Percentiles rank a stretch among this genome's conserved stretches.
Evolutionary conservation across 2,329 filamentous ascomycete species (phyloP).

Genomic region (Sclerotinia borealis): DNA sequence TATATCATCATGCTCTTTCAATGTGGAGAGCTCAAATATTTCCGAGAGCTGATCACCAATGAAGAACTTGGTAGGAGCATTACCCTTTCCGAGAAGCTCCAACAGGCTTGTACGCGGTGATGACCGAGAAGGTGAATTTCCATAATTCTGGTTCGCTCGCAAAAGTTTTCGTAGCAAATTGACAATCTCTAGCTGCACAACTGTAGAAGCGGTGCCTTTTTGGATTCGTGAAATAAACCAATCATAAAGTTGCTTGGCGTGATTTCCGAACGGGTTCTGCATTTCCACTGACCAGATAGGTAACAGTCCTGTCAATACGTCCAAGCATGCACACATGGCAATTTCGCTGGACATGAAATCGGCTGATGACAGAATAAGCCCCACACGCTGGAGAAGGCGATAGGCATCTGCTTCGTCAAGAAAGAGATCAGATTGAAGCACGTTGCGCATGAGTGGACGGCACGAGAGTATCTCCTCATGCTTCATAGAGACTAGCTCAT

Average conservation of each 20-base stretch:
- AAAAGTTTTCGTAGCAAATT: constrained; percentile 66
- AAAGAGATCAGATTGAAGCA: constrained; percentile 50
- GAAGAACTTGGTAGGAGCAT: constrained; percentile 68
- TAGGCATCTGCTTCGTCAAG: constrained; percentile 42
- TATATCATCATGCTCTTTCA: constrained; percentile 76
- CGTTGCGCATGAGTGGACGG: constrained; percentile 43
- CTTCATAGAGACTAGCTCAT: constrained; percentile 43
- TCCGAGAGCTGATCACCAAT: constrained; percentile 63
- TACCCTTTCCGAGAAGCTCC: constrained; percentile 59
- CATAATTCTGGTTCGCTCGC: constrained; percentile 61
- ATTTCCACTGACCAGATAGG: constrained; percentile 23
- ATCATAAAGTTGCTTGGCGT: constrained; percentile 69
- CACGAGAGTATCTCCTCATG: constrained; percentile 50
- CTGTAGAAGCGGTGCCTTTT: constrained; percentile 63
- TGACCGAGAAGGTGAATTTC: constrained; percentile 31
- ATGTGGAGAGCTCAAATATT: constrained; percentile 76
- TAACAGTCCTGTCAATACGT: constrained; percentile 51
- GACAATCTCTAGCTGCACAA: constrained; percentile 61
- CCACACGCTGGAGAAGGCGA: constrained; percentile 45
- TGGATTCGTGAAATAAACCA: constrained; percentile 65
- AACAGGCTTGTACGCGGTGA: constrained; percentile 67
- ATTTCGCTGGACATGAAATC: constrained; percentile 70
- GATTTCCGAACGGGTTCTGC: constrained; percentile 52
- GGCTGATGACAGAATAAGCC: constrained; percentile 47
- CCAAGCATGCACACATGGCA: constrained; percentile 60